Percentiles rank a stretch among this genome's conserved stretches.
phyloP scores from a whole-genome alignment of 2,329 filamentous ascomycete genomes.

The Monilinia fructicola region DNA sequence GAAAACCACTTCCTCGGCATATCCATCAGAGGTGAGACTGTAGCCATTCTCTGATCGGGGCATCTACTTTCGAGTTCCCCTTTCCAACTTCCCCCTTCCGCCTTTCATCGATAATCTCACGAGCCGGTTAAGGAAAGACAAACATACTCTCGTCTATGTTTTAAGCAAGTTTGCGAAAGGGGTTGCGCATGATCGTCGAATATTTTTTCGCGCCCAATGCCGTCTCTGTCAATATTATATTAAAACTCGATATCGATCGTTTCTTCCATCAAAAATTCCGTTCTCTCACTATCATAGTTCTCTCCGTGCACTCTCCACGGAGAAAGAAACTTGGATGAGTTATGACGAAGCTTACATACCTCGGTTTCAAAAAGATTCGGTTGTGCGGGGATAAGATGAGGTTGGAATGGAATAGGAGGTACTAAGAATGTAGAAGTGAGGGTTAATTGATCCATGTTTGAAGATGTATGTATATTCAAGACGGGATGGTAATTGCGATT shows the following conservation, averaged over 20 bases:
- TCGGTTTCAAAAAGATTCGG: conserved; percentile 33
- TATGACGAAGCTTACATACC: conserved; percentile 26
- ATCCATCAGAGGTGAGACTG: not conserved
- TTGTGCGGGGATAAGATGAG: conserved; percentile 29
- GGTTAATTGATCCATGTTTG: conserved; percentile 28
- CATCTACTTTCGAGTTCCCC: not conserved
- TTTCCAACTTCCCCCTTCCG: not conserved
- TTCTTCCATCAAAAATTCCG: not conserved
- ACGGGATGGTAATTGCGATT: not conserved
- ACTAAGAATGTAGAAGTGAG: conserved; percentile 31
- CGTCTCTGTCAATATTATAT: conserved; percentile 43
- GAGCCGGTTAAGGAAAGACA: not conserved
- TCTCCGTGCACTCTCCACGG: not conserved
- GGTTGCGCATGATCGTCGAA: conserved; percentile 55
- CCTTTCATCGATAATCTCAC: not conserved
- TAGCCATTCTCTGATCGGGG: no score
- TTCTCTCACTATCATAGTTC: not conserved
- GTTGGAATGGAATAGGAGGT: conserved; percentile 29
- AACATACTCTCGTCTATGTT: conserved; percentile 44
- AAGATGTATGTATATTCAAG: not conserved
- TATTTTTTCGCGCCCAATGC: conserved; percentile 62
- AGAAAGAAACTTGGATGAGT: not conserved
- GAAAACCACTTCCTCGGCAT: conserved; percentile 20
- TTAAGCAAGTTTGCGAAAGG: conserved; percentile 52
- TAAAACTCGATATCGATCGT: not conserved